Base-by-base conservation (phyloP, 805 yeast genomes). In the Wickerhamiella dianesei region DNA sequence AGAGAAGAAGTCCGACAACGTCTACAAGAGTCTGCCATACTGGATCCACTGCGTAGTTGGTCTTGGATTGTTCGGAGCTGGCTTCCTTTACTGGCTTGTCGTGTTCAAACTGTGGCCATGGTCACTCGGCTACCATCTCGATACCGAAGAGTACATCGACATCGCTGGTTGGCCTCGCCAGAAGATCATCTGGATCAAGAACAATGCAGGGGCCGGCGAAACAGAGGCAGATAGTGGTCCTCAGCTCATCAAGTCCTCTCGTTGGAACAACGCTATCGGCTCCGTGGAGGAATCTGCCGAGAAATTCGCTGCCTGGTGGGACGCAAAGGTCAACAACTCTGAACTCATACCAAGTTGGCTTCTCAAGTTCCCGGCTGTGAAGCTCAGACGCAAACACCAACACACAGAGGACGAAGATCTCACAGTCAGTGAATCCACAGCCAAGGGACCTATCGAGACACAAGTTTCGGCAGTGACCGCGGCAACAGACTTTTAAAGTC, bases 21-120 rank as follows among this genome's bases (percentile, higher is more conserved):
- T 83, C 44, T 82, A 82, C 69, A 63, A 75, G 16, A 54, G 62
- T 44, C 67, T 83, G 57, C 94, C 94, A 22, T 82, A 82, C 65
- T 82, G 76, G 71, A 70, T 79, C 48, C 88, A 82, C 61, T 79
- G 86, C 59, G 92, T 82, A 44, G 83, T 81, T n/a, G 79, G 87
- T 9, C 74, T 85, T 78, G 86, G 81, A 53, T 69, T 83, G 41
- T 81, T 71, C 13, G 59, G 77, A 43, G 89, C 86, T 52, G 64
- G 64, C 14, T 54, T 51, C 17, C 53, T 71, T 1, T 82, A 82
- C 67, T 83, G 86, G 81, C 48, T 77, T 8, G 57, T 77, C 16
- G 79, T 85, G 82, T 70, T 77, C 37, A 65, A 64, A 48, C 44
- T 79, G 1, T 61, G 80, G 54, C 94, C 94, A 40, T 61, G 59